Conservation (phyloP, 371 early-diverging fungal genomes). For the Catenaria anguillulae region DNA sequence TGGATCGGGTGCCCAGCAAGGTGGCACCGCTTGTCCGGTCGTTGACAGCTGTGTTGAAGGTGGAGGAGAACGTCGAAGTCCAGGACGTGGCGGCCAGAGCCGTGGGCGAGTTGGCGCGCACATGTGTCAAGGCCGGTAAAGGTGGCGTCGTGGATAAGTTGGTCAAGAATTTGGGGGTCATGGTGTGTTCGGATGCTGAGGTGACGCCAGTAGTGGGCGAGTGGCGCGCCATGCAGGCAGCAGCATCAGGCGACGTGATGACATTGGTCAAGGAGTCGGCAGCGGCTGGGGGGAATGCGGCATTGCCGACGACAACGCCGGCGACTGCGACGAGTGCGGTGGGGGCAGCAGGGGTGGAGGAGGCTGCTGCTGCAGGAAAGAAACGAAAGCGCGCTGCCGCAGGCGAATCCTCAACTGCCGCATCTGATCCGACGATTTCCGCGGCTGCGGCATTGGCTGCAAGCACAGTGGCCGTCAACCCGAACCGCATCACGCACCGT, state of each 20-base stretch:
- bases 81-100: constrained; percentile 46
- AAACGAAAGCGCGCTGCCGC: no score
- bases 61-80: constrained; percentile 53
- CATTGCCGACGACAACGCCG: no score
- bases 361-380: no score
- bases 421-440: no score
- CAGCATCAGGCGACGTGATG: no score
- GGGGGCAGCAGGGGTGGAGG: no score
- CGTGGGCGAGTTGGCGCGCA: constrained; percentile 33
- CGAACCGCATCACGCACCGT: not conserved
- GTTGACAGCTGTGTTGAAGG: constrained; percentile 75
- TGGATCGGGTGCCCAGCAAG: constrained; percentile 63
- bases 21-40: constrained; percentile 71
- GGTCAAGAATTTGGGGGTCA: constrained; percentile 65
- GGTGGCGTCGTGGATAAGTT: constrained; percentile 70
- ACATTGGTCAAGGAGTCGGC: no score
- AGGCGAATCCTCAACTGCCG: no score
- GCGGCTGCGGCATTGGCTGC: no score
- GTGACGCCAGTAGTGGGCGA: constrained; percentile 41
- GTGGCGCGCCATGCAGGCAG: constrained; percentile 5
- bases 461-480: not conserved
- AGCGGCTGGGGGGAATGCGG: no score
- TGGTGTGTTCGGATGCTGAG: constrained; percentile 67
- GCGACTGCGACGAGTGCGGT: no score
- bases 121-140: constrained; percentile 35